These are phyloP conservation scores for Collybia sp. DNA, from an alignment of 768 basidiomycete species.

Conservation along the genomic window DNA sequence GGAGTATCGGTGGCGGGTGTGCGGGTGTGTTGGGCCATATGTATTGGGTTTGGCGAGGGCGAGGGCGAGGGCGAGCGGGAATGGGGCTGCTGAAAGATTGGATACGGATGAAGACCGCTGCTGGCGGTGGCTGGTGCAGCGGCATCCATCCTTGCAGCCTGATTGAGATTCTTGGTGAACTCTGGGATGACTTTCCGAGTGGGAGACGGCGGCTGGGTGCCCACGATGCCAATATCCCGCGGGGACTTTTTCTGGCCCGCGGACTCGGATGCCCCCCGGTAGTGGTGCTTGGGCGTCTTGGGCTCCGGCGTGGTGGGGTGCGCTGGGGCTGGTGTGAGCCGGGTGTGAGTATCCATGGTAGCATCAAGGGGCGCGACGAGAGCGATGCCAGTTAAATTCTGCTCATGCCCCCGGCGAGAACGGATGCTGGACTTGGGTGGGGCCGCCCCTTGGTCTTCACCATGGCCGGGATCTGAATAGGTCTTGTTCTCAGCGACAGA, in stretches of 20 bases:
- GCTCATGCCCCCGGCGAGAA: constrained; percentile 34
- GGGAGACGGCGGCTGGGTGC: constrained; percentile 23
- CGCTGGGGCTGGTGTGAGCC: constrained; percentile 47
- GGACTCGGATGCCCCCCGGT: constrained; percentile 1
- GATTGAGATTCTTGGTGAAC: not conserved
- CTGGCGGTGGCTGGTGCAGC: constrained; percentile 16
- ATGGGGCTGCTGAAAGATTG: constrained; percentile 28
- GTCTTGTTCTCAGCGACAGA: constrained; percentile 17
- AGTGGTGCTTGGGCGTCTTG: constrained; percentile 1
- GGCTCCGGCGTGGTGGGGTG: constrained; percentile 32
- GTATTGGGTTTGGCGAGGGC: constrained; percentile 17
- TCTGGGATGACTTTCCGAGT: constrained; percentile 7
- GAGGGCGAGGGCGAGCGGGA: constrained; percentile 30
- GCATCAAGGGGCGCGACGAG: constrained; percentile 74
- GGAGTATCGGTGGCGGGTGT: not conserved
- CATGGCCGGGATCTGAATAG: too few relatives aligned
- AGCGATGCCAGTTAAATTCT: constrained; percentile 47
- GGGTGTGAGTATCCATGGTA: constrained; percentile 45
- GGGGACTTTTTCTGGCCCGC: too few relatives aligned
- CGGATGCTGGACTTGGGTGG: constrained; percentile 12
- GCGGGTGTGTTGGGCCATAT: not conserved
- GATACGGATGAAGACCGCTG: constrained; percentile 18
- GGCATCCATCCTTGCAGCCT: too few relatives aligned
- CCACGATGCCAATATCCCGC: constrained; percentile 45
- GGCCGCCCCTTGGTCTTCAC: too few relatives aligned